Base-by-base conservation (phyloP, 2,329 filamentous ascomycete genomes). In the Cercospora sojina region DNA sequence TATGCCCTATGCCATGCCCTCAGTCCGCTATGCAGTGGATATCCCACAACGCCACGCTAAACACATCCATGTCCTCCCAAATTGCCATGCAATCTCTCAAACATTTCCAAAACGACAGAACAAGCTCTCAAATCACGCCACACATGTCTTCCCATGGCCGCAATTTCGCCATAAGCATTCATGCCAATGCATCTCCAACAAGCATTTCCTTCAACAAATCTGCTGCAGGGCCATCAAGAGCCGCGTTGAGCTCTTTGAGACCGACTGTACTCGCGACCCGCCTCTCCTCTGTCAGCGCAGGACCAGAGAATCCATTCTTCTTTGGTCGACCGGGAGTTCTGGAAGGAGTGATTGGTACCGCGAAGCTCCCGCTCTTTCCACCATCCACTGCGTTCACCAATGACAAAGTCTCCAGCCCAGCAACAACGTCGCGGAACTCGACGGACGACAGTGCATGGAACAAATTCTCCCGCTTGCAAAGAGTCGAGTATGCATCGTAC, bases 401-500 rank as follows among this genome's bases (percentile, higher is more conserved):
- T 1, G 92, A 93, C 56, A 97, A 81, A 0, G 93, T 95, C 81
- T 99, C 95, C 61, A 99, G 80, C 72, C 92, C 96, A 38, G 90
- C 89, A 20, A 97, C 84, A 5, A 99, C 93, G 79, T 99, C 95
- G 65, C 93, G 88, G 79, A 99, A 99, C 78, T 99, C 95, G 5
- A 92, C 95, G 74, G 87, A 90, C 1, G 92, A 95, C 2, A 99
- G 86, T 0, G 94, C 91, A 72, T 97, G 93, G 2, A 99, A 85
- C 9, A 96, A 84, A n/a, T 93, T 91, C 74, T 98, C 94, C 38
- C 88, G 87, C 65, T 88, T 94, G 80, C 95, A 99, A 16, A 97
- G 84, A 35, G 86, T 82, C 65, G 87, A 89, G 79, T 99, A 99
- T 2, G 91, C 88, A 67, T 92, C 90, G 77, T 92, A 98, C 5